A percentile compares a stretch with the other conserved stretches of the same genome.
phyloP scores from a whole-genome alignment of 192 early-diverging fungal genomes.

The Gaertneriomyces semiglobifer region DNA sequence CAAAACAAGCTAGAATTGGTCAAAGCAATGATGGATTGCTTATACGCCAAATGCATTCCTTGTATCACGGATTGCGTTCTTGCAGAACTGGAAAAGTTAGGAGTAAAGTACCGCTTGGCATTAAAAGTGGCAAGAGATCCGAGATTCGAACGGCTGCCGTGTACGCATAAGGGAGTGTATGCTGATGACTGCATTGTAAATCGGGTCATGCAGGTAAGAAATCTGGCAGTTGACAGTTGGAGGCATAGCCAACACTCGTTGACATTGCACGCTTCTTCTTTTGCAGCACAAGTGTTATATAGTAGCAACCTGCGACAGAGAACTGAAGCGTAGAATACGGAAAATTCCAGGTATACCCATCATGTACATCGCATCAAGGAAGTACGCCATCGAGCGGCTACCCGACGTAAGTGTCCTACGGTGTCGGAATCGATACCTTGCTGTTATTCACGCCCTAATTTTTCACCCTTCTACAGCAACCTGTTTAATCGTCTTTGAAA shows the following conservation, averaged over 20 bases:
- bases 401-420: constrained; percentile 59
- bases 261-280: background rate
- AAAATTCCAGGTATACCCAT: constrained; percentile 96
- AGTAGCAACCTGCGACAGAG: constrained; percentile 96
- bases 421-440: too few species aligned
- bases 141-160: constrained; percentile 92
- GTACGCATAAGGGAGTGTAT: constrained; percentile 97
- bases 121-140: constrained; percentile 91
- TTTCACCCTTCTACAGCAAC: too few species aligned
- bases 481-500: too few species aligned
- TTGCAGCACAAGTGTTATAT: constrained; percentile 91
- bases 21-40: constrained; percentile 97
- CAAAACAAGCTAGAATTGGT: constrained; percentile 98
- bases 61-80: constrained; percentile 98
- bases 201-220: constrained; percentile 59
- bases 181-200: constrained; percentile 98
- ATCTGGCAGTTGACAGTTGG: background rate
- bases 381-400: constrained; percentile 90
- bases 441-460: too few species aligned
- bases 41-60: constrained; percentile 97
- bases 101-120: constrained; percentile 92
- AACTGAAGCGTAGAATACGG: constrained; percentile 90
- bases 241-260: background rate
- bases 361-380: constrained; percentile 89
- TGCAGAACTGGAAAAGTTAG: constrained; percentile 97